phyloP scores from a whole-genome alignment of 169 alveolate species.

The Babesia ovata region DNA sequence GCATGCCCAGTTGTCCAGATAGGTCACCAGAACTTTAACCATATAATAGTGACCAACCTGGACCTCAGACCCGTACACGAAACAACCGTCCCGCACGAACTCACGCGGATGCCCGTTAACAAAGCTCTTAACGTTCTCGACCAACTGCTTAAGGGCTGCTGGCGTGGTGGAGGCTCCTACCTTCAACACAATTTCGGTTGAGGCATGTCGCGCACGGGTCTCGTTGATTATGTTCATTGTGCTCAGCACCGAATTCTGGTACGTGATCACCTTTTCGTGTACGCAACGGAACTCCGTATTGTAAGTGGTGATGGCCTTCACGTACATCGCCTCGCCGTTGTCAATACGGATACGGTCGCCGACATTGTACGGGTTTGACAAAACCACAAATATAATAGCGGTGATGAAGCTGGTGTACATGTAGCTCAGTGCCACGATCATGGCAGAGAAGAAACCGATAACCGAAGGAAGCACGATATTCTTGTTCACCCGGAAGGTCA shows the following conservation, averaged over 20 bases:
- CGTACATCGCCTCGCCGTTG: slow-evolving; percentile 82
- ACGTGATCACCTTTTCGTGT: slow-evolving; percentile 72
- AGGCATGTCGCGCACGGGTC: slow-evolving; percentile 82
- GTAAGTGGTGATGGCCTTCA: slow-evolving; percentile 78
- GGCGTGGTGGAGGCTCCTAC: slow-evolving; percentile 82
- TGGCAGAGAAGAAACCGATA: slow-evolving; percentile 70
- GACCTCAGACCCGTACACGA: slow-evolving; percentile 73
- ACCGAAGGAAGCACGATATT: slow-evolving; percentile 69
- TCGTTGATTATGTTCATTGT: slow-evolving; percentile 80
- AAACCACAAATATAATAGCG: slow-evolving; percentile 81
- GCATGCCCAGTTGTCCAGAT: slow-evolving; percentile 74
- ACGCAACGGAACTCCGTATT: slow-evolving; percentile 78
- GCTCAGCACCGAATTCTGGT: slow-evolving; percentile 80
- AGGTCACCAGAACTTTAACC: slow-evolving; percentile 70
- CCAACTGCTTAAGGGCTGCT: slow-evolving; percentile 79
- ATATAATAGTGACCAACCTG: slow-evolving; percentile 80
- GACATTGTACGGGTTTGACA: slow-evolving; percentile 83
- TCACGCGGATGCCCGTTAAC: slow-evolving; percentile 84
- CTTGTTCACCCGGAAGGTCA: slow-evolving; percentile 66
- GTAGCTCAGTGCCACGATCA: slow-evolving; percentile 71
- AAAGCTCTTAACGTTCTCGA: slow-evolving; percentile 75
- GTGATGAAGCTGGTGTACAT: slow-evolving; percentile 82
- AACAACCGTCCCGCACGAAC: slow-evolving; percentile 77
- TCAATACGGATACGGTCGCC: slow-evolving; percentile 82
- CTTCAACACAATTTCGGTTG: slow-evolving; percentile 67